A percentile compares a stretch with the other conserved stretches of the same genome.
Evolutionary conservation across 2,329 filamentous ascomycete species (phyloP).

Genomic region (Ascochyta fabae): DNA sequence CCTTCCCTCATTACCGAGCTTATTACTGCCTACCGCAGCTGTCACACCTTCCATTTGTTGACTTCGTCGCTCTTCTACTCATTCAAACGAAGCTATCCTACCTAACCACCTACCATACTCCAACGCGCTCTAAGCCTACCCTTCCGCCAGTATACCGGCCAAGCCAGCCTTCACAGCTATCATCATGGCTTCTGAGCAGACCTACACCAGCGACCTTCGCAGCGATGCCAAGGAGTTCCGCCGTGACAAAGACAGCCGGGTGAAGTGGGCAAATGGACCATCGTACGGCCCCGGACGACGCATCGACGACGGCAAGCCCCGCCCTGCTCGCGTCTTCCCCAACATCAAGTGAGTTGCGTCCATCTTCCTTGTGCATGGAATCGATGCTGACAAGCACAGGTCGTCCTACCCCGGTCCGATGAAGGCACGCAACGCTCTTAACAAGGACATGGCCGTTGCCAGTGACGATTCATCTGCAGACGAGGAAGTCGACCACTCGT

Average conservation of each 20-base stretch:
- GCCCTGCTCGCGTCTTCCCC: constrained; percentile 44
- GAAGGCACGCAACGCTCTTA: constrained; percentile 46
- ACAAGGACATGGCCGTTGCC: constrained; percentile 53
- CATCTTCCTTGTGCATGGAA: background rate
- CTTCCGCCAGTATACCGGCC: constrained; percentile 5
- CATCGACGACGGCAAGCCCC: constrained; percentile 44
- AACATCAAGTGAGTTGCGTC: constrained; percentile 37
- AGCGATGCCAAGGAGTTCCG: constrained; percentile 60
- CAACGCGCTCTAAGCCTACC: constrained; percentile 12
- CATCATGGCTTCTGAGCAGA: constrained; percentile 55
- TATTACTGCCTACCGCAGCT: constrained; percentile 38
- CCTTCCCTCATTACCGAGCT: constrained; percentile 31
- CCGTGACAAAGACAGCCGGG: constrained; percentile 57
- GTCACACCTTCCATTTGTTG: constrained; percentile 19
- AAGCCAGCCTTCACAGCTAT: constrained; percentile 16
- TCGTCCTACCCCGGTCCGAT: constrained; percentile 32
- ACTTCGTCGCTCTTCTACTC: constrained; percentile 15
- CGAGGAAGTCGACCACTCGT: constrained; percentile 53
- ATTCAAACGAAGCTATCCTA: constrained; percentile 5
- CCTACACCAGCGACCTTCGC: constrained; percentile 61
- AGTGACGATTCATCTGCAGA: constrained; percentile 54
- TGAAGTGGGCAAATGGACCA: constrained; percentile 59
- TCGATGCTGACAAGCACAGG: constrained; percentile 21
- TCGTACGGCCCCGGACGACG: constrained; percentile 48
- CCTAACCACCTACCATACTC: constrained; percentile 2